Conservation (phyloP, 106 monocot species). For the Dioscorea zingiberensis region DNA sequence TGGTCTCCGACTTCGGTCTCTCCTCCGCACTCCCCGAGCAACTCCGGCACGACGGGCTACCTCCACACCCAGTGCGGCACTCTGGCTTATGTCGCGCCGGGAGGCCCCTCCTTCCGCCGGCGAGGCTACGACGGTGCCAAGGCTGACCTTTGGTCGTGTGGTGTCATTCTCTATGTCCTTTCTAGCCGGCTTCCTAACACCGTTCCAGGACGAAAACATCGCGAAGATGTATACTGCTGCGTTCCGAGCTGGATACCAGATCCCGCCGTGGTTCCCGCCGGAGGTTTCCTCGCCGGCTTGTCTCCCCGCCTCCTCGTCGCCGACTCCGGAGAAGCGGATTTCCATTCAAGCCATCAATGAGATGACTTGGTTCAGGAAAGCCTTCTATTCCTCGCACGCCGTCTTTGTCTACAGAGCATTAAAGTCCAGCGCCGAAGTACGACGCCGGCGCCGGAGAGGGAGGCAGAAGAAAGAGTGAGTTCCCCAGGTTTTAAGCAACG, state of each 20-base stretch:
- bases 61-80: constrained; percentile 30
- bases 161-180: constrained; percentile 21
- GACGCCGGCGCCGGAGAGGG: background rate
- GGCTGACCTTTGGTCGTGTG: constrained; percentile 24
- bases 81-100: constrained; percentile 23
- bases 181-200: constrained; percentile 18
- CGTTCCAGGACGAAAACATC: constrained; percentile 22
- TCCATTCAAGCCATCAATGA: constrained; percentile 13
- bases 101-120: constrained; percentile 21
- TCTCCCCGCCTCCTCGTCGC: constrained; percentile 47
- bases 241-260: constrained; percentile 34
- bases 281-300: constrained; percentile 28
- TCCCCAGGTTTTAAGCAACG: constrained; percentile 42
- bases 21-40: constrained; percentile 25
- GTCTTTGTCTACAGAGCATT: no score
- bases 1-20: constrained; percentile 27
- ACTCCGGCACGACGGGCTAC: constrained; percentile 22
- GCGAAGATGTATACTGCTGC: constrained; percentile 18
- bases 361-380: constrained; percentile 31
- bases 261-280: constrained; percentile 41
- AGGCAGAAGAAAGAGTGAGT: background rate
- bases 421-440: no score
- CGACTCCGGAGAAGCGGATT: constrained; percentile 34
- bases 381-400: background rate
- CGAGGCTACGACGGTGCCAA: constrained; percentile 17